Conservation (phyloP, 2,329 filamentous ascomycete genomes). For the Claviceps paspali region DNA sequence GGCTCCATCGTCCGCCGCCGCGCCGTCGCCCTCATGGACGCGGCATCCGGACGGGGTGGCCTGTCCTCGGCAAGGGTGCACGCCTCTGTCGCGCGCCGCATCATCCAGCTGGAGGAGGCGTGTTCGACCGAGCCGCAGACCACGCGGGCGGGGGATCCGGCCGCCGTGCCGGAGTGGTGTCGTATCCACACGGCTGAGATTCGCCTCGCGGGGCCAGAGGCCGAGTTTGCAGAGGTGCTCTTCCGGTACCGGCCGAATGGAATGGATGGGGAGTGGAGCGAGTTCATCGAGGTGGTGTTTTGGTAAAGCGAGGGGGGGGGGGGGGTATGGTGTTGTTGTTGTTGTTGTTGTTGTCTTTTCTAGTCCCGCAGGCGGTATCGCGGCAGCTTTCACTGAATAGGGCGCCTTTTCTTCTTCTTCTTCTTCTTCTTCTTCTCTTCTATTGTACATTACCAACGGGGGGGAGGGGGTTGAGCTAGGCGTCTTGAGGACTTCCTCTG, state of each 20-base stretch:
- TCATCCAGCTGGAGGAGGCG: slow-evolving; percentile 5
- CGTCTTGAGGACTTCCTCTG: too few relatives aligned
- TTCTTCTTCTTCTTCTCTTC: too few relatives aligned
- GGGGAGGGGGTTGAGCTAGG: too few relatives aligned
- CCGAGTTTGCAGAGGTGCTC: background rate
- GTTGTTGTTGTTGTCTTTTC: too few relatives aligned
- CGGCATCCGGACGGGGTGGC: slow-evolving; percentile 3
- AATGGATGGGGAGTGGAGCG: slow-evolving; percentile 3
- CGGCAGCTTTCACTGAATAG: too few relatives aligned
- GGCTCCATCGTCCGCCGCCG: slow-evolving; percentile 6
- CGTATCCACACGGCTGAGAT: slow-evolving; percentile 4
- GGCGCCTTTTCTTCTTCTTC: too few relatives aligned
- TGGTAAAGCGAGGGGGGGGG: slow-evolving; percentile 1
- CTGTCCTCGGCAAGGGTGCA: background rate
- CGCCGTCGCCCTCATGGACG: slow-evolving; percentile 5
- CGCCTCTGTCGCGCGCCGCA: background rate
- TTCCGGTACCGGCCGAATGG: slow-evolving; percentile 3
- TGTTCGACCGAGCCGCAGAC: slow-evolving; percentile 2
- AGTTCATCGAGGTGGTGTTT: slow-evolving; percentile 1
- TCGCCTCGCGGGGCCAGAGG: background rate
- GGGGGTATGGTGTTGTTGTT: too few relatives aligned
- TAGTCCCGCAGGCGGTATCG: too few relatives aligned
- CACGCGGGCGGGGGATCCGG: background rate
- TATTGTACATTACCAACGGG: too few relatives aligned
- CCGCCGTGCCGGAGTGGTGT: slow-evolving; percentile 4